Base-by-base conservation (phyloP, 345 rosid species). In the Excoecaria cochinchinensis region DNA sequence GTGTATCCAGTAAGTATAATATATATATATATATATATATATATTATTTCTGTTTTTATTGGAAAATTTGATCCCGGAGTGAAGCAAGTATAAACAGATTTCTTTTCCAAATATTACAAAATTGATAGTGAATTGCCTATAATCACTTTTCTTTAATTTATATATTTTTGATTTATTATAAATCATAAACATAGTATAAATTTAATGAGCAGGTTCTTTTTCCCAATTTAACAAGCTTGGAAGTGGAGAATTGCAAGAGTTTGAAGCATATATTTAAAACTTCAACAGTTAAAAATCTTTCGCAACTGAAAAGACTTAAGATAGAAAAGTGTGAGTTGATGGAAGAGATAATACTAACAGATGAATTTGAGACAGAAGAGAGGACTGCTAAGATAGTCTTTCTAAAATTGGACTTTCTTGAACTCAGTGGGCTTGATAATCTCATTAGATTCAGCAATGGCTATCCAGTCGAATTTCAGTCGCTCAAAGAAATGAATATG, bases 261-360 rank as follows among this genome's bases (percentile, higher is more conserved):
- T 25, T 82, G 48, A 69, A 69, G 5, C 48, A 24, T 58, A 0
- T 79, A 42, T 79, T 79, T 38, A 5, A 73, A 0, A 1, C 19
- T 44, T 69, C 73, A 19, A 19, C 69, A 70, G 31, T 58, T 57
- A 19, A 40, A 50, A 46, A 51, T 62, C 72, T 78, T 72, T 10
- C 1, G 50, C 38, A 51, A 39, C 82, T 76, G 16, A 38, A 65
- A 12, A 0, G 24, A 0, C 69, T 82, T 62, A 15, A 9, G 1
- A 51, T 79, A 12, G 0, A 0, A 0, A 0, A 21, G 3, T 76
- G 80, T n/a, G 1, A 1, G 15, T 62, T 8, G 1, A 17, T 79
- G 53, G 76, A 82, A 57, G 24, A 21, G 6, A 38, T 79, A 64
- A 59, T 76, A 14, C 4, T 10, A 0, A 16, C 19, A 11, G 68